Evolutionary conservation across 257 asterid genomes (phyloP).

Genomic region (Rubia yunnanensis): DNA sequence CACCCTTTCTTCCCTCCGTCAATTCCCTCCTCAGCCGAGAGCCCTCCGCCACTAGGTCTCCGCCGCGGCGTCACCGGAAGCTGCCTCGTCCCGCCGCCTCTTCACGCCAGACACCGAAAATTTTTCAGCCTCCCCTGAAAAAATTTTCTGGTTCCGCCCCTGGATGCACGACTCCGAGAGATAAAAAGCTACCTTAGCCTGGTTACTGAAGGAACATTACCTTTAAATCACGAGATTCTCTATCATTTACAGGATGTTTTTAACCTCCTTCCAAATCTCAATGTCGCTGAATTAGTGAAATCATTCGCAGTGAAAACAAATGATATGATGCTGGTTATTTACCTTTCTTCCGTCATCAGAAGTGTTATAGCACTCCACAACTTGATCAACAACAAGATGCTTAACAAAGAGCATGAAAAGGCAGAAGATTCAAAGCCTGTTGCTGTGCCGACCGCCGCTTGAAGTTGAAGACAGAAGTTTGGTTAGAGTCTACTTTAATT

Average conservation of each 20-base stretch:
- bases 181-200: constrained; percentile 74
- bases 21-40: no score
- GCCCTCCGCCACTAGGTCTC: no score
- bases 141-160: no score
- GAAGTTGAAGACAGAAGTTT: constrained; percentile 33
- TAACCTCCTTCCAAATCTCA: constrained; percentile 86
- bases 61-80: no score
- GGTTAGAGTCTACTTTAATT: constrained; percentile 9
- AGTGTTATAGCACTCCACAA: constrained; percentile 92
- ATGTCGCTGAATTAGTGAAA: constrained; percentile 65
- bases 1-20: no score
- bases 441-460: constrained; percentile 54
- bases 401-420: constrained; percentile 92
- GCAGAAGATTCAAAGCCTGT: constrained; percentile 79
- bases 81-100: no score
- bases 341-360: constrained; percentile 83
- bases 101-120: no score
- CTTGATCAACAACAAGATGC: constrained; percentile 94
- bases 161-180: constrained; percentile 84
- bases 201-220: constrained; percentile 83
- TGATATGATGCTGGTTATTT: constrained; percentile 95
- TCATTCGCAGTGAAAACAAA: constrained; percentile 94
- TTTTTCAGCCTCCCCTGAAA: no score
- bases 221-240: constrained; percentile 88
- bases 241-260: constrained; percentile 95